These are phyloP conservation scores for Stemphylium vesicarium DNA, from an alignment of 2,329 filamentous ascomycete species.

Conservation along the genomic window DNA sequence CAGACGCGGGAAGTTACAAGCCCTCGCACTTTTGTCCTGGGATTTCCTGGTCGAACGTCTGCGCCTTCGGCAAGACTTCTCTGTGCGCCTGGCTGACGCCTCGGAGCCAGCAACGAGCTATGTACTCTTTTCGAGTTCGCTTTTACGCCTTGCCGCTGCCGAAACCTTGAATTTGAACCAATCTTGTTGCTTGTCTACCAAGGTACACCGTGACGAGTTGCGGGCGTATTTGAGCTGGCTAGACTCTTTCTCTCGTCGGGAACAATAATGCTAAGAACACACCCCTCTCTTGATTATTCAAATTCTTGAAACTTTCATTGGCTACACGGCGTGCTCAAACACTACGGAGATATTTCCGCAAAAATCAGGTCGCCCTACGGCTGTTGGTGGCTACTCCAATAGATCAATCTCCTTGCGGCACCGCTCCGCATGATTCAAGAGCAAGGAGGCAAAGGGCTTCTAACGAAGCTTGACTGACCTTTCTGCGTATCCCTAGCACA, in stretches of 20 bases:
- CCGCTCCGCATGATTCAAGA: background rate
- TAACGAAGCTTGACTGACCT: conserved; percentile 1
- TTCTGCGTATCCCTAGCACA: conserved; percentile 1
- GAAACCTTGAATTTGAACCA: conserved; percentile 8
- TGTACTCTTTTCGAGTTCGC: conserved; percentile 2
- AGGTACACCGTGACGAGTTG: conserved; percentile 3
- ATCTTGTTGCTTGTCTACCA: conserved; percentile 2
- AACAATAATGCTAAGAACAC: background rate
- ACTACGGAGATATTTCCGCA: background rate
- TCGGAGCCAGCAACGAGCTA: background rate
- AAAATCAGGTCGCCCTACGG: conserved; percentile 1
- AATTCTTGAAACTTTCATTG: background rate
- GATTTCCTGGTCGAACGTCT: background rate
- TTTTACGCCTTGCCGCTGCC: conserved; percentile 4
- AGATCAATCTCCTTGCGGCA: background rate
- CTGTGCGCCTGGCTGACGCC: background rate
- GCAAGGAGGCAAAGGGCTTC: conserved; percentile 4
- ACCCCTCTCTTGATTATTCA: background rate
- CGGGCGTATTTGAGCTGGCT: background rate
- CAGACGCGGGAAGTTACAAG: background rate
- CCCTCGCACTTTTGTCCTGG: too few species aligned
- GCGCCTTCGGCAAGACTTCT: background rate
- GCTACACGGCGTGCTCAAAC: background rate
- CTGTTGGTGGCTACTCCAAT: background rate
- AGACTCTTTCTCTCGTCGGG: background rate